Base-by-base conservation (phyloP, 306 rosid species). In the Quercus suber region DNA sequence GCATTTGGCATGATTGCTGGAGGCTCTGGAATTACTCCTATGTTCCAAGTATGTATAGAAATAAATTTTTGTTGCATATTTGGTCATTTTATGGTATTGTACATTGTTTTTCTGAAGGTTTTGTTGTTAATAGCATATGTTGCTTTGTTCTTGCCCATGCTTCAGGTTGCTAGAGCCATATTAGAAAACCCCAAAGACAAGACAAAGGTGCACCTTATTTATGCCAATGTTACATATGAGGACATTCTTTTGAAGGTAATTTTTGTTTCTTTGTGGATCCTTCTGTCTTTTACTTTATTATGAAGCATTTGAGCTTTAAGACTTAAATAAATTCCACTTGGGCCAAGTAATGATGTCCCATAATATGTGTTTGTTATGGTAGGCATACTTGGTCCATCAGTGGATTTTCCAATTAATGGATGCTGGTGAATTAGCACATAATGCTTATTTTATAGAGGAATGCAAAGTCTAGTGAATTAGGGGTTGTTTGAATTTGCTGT, bases 1-100 rank as follows among this genome's bases (percentile, higher is more conserved):
- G 96, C 98, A 49, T 96, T 96, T 71, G 99, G 99, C 78, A 96
- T 96, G 99, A 92, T 96, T 76, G 99, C 99, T 68, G 99, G 99
- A 85, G 99, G 99, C 77, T 93, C 99, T 55, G 99, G 99, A 82
- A 96, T 96, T 72, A 96, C 99, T 73, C 99, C 99, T 79, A 96
- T 96, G 99, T 96, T 87, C 84, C 99, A 96, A 82, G 99, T 93
- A 91, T 74, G 80, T 67, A 31, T 74, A 73, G 78, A 75, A 63
- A 58, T 28, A 17, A 11, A 31, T 49, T 64, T 9, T 51, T 60
- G 65, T 76, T 58, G 52, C 60, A 12, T 69, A 52, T 37, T 79
- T 55, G 27, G 69, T 78, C 74, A 60, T 82, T 49, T 78, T 73
- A 30, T 63, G 80, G 53, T 19, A 8, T 25, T 3, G 35, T 64